phyloP scores from a whole-genome alignment of 2,329 filamentous ascomycete species.

The Colletotrichum paranaense region DNA sequence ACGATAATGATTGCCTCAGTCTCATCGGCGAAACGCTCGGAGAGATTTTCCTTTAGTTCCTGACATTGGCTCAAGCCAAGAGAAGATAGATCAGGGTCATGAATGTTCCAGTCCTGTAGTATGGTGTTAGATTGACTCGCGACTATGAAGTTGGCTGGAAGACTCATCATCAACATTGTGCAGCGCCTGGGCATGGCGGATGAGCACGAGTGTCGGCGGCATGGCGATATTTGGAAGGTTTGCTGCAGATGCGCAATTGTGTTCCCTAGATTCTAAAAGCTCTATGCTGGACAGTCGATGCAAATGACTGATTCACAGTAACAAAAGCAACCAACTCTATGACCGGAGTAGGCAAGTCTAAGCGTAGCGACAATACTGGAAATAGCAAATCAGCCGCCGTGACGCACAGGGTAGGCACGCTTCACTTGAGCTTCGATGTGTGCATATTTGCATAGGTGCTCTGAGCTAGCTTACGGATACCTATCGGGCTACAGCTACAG shows the following conservation, averaged over 20 bases:
- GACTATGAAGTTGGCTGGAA: not conserved
- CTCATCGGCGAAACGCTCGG: conserved; percentile 47
- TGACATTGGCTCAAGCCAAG: conserved; percentile 62
- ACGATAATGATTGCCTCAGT: conserved; percentile 64
- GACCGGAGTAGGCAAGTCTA: not conserved
- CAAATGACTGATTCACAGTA: not conserved
- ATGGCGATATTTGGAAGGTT: conserved; percentile 45
- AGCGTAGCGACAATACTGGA: not conserved
- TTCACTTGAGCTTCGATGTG: not conserved
- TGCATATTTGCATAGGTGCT: not conserved
- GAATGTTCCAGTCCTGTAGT: conserved; percentile 59
- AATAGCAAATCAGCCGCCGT: not conserved
- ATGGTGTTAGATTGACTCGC: conserved; percentile 38
- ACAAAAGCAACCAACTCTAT: not conserved
- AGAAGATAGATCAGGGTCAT: conserved; percentile 62
- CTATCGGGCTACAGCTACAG: not conserved
- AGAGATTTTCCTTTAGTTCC: conserved; percentile 54
- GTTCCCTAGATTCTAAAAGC: not conserved
- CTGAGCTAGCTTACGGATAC: not conserved
- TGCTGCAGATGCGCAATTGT: not conserved
- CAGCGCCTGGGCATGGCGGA: conserved; percentile 86
- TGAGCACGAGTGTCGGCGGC: conserved; percentile 76
- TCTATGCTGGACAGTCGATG: not conserved
- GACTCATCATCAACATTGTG: conserved; percentile 66
- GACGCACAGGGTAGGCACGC: not conserved